phyloP scores from a whole-genome alignment of 306 rosid species.

The Purshia tridentata region DNA sequence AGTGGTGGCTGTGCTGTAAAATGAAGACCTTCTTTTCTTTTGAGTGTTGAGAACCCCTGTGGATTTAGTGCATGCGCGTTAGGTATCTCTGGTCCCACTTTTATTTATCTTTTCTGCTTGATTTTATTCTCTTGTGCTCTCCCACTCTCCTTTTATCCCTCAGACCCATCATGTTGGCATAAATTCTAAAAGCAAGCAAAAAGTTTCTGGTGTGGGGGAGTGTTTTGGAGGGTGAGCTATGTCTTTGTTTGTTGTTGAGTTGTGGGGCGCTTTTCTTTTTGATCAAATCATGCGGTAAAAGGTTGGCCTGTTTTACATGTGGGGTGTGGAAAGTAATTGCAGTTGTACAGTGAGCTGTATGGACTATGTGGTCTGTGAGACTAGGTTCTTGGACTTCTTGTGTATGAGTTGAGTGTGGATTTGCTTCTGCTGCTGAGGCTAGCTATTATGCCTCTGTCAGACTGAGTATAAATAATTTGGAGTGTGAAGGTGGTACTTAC shows the following conservation, averaged over 20 bases:
- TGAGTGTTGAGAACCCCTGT: conserved; percentile 46
- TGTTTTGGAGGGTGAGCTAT: conserved; percentile 41
- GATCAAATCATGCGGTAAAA: conserved; percentile 39
- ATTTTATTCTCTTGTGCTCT: conserved; percentile 52
- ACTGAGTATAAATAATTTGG: conserved; percentile 45
- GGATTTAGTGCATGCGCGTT: conserved; percentile 81
- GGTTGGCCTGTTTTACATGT: conserved; percentile 59
- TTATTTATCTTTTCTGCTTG: conserved; percentile 32
- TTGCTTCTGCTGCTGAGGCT: conserved; percentile 27
- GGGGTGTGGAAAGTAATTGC: conserved; percentile 29
- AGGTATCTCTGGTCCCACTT: conserved; percentile 66
- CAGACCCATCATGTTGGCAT: conserved; percentile 42
- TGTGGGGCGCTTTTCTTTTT: conserved; percentile 37
- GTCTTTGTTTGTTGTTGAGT: conserved; percentile 45
- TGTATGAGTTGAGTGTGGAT: conserved; percentile 23
- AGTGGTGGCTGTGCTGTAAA: conserved; percentile 75
- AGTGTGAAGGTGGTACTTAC: conserved; percentile 14
- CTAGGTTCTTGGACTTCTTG: conserved; percentile 14
- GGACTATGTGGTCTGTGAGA: conserved; percentile 2
- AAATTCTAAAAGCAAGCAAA: conserved; percentile 44
- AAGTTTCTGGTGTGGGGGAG: conserved; percentile 46
- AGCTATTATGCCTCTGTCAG: conserved; percentile 35
- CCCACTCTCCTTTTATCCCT: conserved; percentile 26
- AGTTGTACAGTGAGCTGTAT: conserved; percentile 38
- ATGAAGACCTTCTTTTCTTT: conserved; percentile 49